Conservation (phyloP, 164 flowering plant species). For the Dillenia turbinata region DNA sequence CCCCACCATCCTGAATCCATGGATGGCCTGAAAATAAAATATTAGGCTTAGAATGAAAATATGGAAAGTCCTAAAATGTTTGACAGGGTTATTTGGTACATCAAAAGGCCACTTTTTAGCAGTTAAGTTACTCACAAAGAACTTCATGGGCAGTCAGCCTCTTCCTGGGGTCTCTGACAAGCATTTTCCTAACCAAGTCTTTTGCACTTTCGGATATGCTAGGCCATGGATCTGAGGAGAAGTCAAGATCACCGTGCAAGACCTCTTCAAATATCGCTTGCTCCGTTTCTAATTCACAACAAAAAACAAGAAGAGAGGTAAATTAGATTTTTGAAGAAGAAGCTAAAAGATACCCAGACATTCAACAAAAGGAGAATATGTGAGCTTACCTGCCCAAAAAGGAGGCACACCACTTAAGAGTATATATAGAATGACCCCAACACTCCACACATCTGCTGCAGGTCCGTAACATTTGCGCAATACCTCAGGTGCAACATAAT, state of each 20-base stretch:
- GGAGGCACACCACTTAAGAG: conserved; percentile 83
- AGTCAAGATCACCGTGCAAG: conserved; percentile 67
- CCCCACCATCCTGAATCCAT: conserved; percentile 70
- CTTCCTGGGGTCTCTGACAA: conserved; percentile 59
- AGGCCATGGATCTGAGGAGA: conserved; percentile 82
- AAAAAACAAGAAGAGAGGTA: conserved; percentile 1
- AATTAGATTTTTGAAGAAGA: not conserved
- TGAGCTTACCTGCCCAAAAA: conserved; percentile 81
- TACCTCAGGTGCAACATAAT: conserved; percentile 91
- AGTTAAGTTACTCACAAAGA: conserved; percentile 48
- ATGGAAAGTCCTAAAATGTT: too few species aligned
- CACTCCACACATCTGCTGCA: conserved; percentile 93
- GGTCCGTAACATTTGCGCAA: conserved; percentile 64
- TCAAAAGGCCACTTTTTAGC: not conserved
- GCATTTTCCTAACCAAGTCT: conserved; percentile 73
- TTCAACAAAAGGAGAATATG: not conserved
- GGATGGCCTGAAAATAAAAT: conserved; percentile 62
- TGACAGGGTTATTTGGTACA: not conserved
- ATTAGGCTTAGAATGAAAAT: too few species aligned
- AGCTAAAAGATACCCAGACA: not conserved
- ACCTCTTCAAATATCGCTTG: conserved; percentile 78
- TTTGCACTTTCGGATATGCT: conserved; percentile 72
- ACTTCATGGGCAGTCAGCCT: conserved; percentile 81
- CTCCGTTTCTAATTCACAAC: conserved; percentile 47
- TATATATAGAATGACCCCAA: conserved; percentile 78